Conservation (phyloP, 768 basidiomycete genomes). For the Kwoniella pini region DNA sequence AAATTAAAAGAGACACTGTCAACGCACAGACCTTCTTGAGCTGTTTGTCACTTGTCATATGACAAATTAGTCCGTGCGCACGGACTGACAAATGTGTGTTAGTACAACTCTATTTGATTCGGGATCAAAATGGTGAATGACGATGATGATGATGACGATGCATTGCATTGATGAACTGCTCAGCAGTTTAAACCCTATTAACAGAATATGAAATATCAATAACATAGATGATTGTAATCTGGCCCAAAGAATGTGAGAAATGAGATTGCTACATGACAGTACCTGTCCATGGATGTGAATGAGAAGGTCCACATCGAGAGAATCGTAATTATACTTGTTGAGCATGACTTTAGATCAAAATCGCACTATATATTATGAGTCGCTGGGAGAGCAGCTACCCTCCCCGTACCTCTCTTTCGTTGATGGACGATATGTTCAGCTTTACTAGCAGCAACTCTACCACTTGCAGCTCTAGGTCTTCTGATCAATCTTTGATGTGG, state of each 20-base stretch:
- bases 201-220: no score
- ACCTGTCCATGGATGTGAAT: no score
- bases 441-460: constrained; percentile 18
- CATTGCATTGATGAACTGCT: background rate
- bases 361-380: constrained; percentile 11
- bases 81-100: no score
- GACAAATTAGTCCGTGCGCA: background rate
- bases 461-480: constrained; percentile 7
- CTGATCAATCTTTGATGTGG: constrained; percentile 10
- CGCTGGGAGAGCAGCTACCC: constrained; percentile 17
- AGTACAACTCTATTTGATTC: no score
- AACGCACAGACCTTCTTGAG: constrained; percentile 4
- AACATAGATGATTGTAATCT: no score
- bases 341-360: background rate
- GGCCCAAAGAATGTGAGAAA: no score
- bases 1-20: background rate
- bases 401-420: constrained; percentile 6
- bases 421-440: constrained; percentile 14
- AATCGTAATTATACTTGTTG: no score
- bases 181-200: no score
- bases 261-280: no score
- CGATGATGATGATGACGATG: background rate
- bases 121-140: no score
- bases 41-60: background rate
- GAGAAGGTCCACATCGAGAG: no score